These are phyloP conservation scores for Trifolium dubium DNA, from an alignment of 306 rosid species.

Conservation along the genomic window DNA sequence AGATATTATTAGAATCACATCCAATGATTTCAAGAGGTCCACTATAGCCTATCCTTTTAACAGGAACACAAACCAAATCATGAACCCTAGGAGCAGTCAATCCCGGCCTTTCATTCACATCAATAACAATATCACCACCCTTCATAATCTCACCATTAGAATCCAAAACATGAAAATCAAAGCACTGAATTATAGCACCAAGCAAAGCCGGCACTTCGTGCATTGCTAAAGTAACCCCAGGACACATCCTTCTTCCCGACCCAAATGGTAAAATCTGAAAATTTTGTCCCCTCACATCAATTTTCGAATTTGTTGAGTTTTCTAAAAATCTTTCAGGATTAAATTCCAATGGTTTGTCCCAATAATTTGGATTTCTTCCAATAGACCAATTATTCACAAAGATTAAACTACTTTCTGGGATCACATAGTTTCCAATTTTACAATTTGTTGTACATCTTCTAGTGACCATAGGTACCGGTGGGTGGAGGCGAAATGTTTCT, in stretches of 20 bases:
- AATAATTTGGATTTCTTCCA: slow-evolving; percentile 54
- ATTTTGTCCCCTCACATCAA: slow-evolving; percentile 50
- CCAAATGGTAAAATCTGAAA: slow-evolving; percentile 60
- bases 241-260: slow-evolving; percentile 62
- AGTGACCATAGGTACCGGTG: slow-evolving; percentile 47
- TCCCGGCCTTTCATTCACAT: slow-evolving; percentile 51
- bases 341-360: slow-evolving; percentile 55
- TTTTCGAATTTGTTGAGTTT: too few relatives aligned
- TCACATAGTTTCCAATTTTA: slow-evolving; percentile 40
- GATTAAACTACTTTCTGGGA: slow-evolving; percentile 43
- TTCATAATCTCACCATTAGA: slow-evolving; percentile 18
- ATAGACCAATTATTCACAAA: slow-evolving; percentile 58
- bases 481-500: slow-evolving; percentile 61
- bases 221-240: slow-evolving; percentile 47
- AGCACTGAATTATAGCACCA: slow-evolving; percentile 55
- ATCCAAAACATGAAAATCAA: slow-evolving; percentile 46
- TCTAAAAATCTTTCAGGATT: slow-evolving; percentile 43
- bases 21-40: neutral
- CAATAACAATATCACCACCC: neutral
- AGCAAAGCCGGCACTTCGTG: slow-evolving; percentile 47
- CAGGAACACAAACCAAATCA: slow-evolving; percentile 50
- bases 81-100: slow-evolving; percentile 50
- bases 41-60: neutral
- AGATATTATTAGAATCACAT: too few relatives aligned
- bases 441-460: slow-evolving; percentile 50